Conservation (phyloP, 164 flowering plant genomes). For the Nymphaea colorata region DNA sequence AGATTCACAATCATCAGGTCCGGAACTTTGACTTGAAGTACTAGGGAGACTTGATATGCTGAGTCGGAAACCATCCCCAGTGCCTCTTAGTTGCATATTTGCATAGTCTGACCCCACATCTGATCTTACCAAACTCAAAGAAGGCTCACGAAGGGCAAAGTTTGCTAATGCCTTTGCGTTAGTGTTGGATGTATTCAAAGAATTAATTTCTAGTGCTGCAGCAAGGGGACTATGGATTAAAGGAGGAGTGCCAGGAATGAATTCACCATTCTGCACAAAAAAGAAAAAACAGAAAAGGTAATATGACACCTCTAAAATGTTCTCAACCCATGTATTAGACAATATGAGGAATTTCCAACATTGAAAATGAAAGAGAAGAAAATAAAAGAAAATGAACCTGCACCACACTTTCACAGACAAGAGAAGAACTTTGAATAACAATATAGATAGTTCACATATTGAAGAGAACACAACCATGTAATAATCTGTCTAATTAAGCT, state of each 20-base stretch:
- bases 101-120: slow-evolving; percentile 73
- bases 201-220: slow-evolving; percentile 28
- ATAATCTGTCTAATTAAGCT: too few species aligned
- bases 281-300: not conserved
- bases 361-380: too few species aligned
- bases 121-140: slow-evolving; percentile 30
- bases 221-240: slow-evolving; percentile 16
- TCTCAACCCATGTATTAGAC: too few species aligned
- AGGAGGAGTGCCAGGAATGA: slow-evolving; percentile 15
- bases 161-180: slow-evolving; percentile 29
- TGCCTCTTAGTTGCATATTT: slow-evolving; percentile 80
- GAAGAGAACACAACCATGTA: too few species aligned
- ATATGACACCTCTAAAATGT: too few species aligned
- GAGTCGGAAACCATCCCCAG: slow-evolving; percentile 71
- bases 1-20: slow-evolving; percentile 87
- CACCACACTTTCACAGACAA: too few species aligned
- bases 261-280: slow-evolving; percentile 28
- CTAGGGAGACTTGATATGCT: slow-evolving; percentile 87
- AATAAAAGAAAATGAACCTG: too few species aligned
- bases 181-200: slow-evolving; percentile 22
- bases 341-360: too few species aligned
- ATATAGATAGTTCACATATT: too few species aligned
- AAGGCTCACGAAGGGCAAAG: slow-evolving; percentile 20
- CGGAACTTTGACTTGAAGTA: slow-evolving; percentile 72
- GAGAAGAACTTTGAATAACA: too few species aligned